Evolutionary conservation across 495 filamentous ascomycete species (phyloP), one percentile per base, ranked within the genome.

Genomic region (Penicillium alfredii): DNA sequence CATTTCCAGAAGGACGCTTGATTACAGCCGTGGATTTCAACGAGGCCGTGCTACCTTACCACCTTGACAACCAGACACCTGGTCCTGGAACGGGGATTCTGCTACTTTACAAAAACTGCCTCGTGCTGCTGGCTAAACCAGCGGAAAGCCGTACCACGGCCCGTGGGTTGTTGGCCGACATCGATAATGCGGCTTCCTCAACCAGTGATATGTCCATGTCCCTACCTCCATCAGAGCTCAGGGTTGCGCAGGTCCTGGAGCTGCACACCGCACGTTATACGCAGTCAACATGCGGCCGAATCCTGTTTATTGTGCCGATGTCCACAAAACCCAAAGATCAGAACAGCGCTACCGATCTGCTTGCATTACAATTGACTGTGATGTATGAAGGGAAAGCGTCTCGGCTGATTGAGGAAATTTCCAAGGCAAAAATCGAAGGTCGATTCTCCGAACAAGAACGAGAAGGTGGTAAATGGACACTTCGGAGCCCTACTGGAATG

Each of bases 21-120:
- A 85, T 97, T 42, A 76, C 84, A 8, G 89, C 86, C 4, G 77
- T 84, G 11, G 92, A 98, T 60, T 82, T 85, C 54, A 60, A 78
- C 26, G 86, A 94, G 45, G 66, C 94, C 1, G 56, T 74, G 4
- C 74, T 86, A 4, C 92, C 93, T 3, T 97, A 83, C 46, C 67
- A 67, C 37, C 39, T 64, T 6, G 60, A 72, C 19, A 44, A 56
- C 8, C 38, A 60, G 28, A 38, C 44, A 6, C 35, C 51, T 22
- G 46, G 52, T 30, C 65, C 72, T n/a, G 66, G 63, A 12, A 56
- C 77, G 14, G 82, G 82, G 1, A 79, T 96, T 15, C 62, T 97
- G 33, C 64, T 97, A 3, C 64, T 97, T 3, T 98, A 96, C 58
- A 76, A 85, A 3, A 88, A 94, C 47, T 81, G 73, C 35, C 42